Base-by-base conservation (phyloP, 1,284 basidiomycete species). In the Inonotus obliquus region DNA sequence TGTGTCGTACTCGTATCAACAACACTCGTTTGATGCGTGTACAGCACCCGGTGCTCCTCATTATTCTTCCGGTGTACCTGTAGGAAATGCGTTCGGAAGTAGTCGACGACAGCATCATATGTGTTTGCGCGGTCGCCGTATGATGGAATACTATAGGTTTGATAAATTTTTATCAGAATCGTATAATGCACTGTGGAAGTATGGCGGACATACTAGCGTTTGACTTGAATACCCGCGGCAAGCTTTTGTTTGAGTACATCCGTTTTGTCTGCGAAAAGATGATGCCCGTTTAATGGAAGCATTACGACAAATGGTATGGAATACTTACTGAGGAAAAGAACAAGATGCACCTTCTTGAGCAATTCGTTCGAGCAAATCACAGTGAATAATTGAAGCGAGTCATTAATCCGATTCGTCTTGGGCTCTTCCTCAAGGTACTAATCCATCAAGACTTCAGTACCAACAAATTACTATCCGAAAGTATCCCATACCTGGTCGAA, bases 351-450 rank as follows among this genome's bases (percentile, higher is more conserved):
- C 48, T 79, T 84, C 71, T 91, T 91, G 59, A 92, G 76, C 45
- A 92, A 77, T 25, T 81, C 79, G 69, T 91, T 91, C n/a, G 87
- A 86, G 69, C 89, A 92, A 23, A 92, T 91, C 66, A 89, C 83
- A 10, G 89, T 90, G 71, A 92, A 92, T 14, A 92, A 77, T 72
- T 92, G 90, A 23, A 92, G 74, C 0, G 90, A 92, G 70, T 92
- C 90, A 67, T 92, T 90, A 47, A 92, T 91, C 59, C 90, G 79
- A 67, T 92, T 92, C 49, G 85, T 89, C 60, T 85, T 81, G 23
- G 87, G 86, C 69, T 92, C 90, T 75, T 92, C 90, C 69, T 92
- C 90, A 23, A 92, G 77, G 70, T 91, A 92, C 87, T 92, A 59
- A 59, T 54, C 25, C 25, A 49, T 41, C 9, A 32, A 47, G 17